A percentile compares a stretch with the other conserved stretches of the same genome.
Evolutionary conservation across 768 basidiomycete species (phyloP).

Genomic region (Suillus ampliporus): DNA sequence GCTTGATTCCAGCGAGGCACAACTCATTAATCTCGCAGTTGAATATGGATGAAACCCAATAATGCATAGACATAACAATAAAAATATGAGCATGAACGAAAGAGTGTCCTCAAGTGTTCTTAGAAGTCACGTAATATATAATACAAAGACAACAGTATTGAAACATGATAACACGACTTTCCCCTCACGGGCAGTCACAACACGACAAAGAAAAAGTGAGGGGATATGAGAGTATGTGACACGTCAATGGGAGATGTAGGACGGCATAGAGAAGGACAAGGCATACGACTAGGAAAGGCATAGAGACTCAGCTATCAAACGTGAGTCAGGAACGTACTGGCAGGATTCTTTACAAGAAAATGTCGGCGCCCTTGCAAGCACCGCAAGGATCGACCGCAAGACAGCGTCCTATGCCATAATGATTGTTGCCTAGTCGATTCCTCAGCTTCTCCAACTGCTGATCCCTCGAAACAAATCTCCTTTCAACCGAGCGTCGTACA

Average conservation of each 20-base stretch:
- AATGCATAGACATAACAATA: conserved; percentile 30
- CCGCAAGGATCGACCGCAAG: conserved; percentile 35
- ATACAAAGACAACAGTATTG: conserved; percentile 38
- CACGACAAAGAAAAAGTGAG: conserved; percentile 10
- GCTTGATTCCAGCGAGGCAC: too few species aligned
- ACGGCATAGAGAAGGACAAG: conserved; percentile 11
- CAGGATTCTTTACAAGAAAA: conserved; percentile 33
- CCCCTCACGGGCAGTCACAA: conserved; percentile 19
- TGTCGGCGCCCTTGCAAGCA: conserved; percentile 28
- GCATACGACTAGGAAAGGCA: conserved; percentile 28
- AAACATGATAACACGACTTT: conserved; percentile 27
- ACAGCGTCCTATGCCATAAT: conserved; percentile 23
- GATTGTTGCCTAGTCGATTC: conserved; percentile 53
- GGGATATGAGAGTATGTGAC: conserved; percentile 27
- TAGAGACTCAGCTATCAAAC: conserved; percentile 2
- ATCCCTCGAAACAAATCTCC: conserved; percentile 63
- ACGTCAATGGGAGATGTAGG: conserved; percentile 15
- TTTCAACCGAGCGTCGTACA: conserved; percentile 25
- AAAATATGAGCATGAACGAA: conserved; percentile 32
- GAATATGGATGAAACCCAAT: conserved; percentile 6
- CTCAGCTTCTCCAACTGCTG: conserved; percentile 70
- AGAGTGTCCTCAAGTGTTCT: conserved; percentile 28
- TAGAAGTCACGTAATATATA: conserved; percentile 24
- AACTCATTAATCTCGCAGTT: not conserved
- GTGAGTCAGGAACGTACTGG: conserved; percentile 10